phyloP scores from a whole-genome alignment of 257 asterid species.

The Cynanchum wilfordii region DNA sequence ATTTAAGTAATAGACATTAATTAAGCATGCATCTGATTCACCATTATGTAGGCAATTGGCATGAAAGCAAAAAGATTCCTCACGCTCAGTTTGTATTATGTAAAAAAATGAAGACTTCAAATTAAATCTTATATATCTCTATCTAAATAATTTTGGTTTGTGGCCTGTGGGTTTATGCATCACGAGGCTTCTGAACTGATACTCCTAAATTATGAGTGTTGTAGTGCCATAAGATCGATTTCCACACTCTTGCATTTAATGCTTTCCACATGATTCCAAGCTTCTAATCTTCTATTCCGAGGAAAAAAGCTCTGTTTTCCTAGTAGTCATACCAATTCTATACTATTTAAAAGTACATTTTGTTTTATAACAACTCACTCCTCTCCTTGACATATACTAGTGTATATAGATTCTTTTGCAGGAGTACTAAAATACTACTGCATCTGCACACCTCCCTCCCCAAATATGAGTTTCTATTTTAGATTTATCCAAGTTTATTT shows the following conservation, averaged over 20 bases:
- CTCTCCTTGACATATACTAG: background rate
- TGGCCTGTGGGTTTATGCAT: conserved; percentile 36
- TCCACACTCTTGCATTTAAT: conserved; percentile 74
- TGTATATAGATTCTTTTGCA: background rate
- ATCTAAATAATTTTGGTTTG: background rate
- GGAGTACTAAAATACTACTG: background rate
- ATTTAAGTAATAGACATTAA: conserved; percentile 22
- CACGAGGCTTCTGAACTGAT: conserved; percentile 69
- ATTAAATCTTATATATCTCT: conserved; percentile 9
- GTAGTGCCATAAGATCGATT: conserved; percentile 53
- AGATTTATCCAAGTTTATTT: too few species aligned
- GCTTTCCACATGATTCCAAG: conserved; percentile 93
- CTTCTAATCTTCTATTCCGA: conserved; percentile 73
- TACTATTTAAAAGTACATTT: conserved; percentile 13
- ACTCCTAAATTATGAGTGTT: conserved; percentile 36
- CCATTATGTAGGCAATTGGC: conserved; percentile 18
- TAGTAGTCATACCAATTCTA: conserved; percentile 28
- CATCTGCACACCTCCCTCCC: background rate
- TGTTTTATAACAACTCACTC: conserved; percentile 13
- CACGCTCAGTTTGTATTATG: conserved; percentile 12
- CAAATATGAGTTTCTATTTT: too few species aligned
- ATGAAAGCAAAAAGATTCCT: conserved; percentile 33
- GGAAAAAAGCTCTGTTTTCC: conserved; percentile 56
- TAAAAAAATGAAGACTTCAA: conserved; percentile 9
- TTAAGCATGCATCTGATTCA: conserved; percentile 18